These are phyloP conservation scores for Zygotorulaspora danielsina DNA, from an alignment of 805 yeast species.

Conservation along the genomic window DNA sequence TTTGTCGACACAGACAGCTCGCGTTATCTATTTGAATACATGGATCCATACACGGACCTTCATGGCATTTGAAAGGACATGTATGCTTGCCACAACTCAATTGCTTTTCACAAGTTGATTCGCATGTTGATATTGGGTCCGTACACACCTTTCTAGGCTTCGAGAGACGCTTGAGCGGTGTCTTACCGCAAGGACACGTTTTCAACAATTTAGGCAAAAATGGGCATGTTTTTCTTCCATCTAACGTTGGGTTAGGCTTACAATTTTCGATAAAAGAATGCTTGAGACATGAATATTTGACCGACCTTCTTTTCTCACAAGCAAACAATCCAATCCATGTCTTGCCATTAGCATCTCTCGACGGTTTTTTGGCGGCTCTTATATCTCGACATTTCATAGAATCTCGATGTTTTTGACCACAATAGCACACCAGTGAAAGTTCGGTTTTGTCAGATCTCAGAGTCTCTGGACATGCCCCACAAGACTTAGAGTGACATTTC, in stretches of 20 bases:
- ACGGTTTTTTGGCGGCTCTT: slow-evolving; percentile 37
- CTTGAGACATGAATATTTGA: slow-evolving; percentile 57
- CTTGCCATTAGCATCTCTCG: slow-evolving; percentile 26
- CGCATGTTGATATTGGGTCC: slow-evolving; percentile 79
- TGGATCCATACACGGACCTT: slow-evolving; percentile 64
- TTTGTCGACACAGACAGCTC: slow-evolving; percentile 60
- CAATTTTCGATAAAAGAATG: slow-evolving; percentile 53
- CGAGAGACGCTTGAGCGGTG: slow-evolving; percentile 40
- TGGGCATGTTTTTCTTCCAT: slow-evolving; percentile 47
- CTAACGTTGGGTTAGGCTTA: slow-evolving; percentile 30
- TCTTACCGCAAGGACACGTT: slow-evolving; percentile 79
- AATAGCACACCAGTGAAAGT: slow-evolving; percentile 56
- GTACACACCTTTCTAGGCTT: slow-evolving; percentile 54
- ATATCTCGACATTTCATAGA: slow-evolving; percentile 42
- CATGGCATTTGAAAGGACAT: slow-evolving; percentile 70
- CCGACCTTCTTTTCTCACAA: slow-evolving; percentile 45
- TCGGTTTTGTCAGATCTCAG: slow-evolving; percentile 26
- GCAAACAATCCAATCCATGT: slow-evolving; percentile 51
- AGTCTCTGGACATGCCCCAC: slow-evolving; percentile 63
- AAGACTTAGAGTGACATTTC: slow-evolving; percentile 74
- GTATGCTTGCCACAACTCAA: slow-evolving; percentile 68
- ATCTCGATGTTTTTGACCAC: slow-evolving; percentile 53
- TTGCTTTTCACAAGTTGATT: slow-evolving; percentile 53
- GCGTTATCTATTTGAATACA: slow-evolving; percentile 52
- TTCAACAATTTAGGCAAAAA: slow-evolving; percentile 54